These are phyloP conservation scores for Trifolium pratense DNA, from an alignment of 306 rosid genomes.

Conservation along the genomic window DNA sequence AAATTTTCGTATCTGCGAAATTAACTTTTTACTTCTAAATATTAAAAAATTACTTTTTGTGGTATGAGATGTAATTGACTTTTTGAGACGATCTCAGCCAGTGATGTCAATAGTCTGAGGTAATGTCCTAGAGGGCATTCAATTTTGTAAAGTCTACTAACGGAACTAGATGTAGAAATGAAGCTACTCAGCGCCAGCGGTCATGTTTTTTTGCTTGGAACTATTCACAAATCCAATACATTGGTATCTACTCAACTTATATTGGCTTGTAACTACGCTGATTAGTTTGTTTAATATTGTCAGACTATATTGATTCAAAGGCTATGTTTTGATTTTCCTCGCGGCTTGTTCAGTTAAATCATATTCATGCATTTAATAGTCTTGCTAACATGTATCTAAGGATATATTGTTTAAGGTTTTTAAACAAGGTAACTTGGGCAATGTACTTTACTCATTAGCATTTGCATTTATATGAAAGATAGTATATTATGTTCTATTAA, in stretches of 20 bases:
- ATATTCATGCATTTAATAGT: neutral
- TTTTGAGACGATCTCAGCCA: slow-evolving; percentile 26
- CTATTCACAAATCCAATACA: neutral
- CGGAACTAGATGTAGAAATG: slow-evolving; percentile 10
- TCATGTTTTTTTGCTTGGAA: neutral
- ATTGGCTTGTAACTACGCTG: neutral
- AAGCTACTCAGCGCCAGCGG: neutral
- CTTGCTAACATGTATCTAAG: too few relatives aligned
- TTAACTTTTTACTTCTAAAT: slow-evolving; percentile 14
- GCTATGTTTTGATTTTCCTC: neutral
- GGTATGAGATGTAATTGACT: slow-evolving; percentile 15
- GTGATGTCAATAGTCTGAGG: neutral
- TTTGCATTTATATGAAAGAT: too few relatives aligned
- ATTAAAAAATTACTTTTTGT: neutral
- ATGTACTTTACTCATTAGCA: too few relatives aligned
- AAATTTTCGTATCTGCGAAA: slow-evolving; percentile 15
- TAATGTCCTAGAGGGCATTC: slow-evolving; percentile 37
- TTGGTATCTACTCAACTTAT: neutral
- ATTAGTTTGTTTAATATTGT: neutral
- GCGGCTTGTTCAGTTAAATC: neutral
- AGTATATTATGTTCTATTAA: neutral
- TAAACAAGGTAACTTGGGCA: too few relatives aligned
- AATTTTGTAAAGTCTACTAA: slow-evolving; percentile 49
- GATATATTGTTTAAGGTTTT: too few relatives aligned
- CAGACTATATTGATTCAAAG: neutral